Evolutionary conservation across 2,329 filamentous ascomycete species (phyloP).

Genomic region (Apiospora koreana): DNA sequence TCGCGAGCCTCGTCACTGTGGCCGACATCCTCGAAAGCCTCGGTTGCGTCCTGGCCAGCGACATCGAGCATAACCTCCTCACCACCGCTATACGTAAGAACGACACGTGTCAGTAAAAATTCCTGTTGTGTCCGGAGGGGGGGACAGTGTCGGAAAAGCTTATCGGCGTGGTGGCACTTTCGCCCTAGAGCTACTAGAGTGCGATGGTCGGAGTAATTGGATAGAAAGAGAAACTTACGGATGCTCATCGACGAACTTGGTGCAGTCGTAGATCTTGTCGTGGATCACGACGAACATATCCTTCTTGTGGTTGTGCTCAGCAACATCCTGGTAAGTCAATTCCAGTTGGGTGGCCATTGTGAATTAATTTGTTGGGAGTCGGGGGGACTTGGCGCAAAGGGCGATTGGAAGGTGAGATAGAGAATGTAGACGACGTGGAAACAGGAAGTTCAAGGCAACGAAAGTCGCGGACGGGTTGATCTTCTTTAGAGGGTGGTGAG

Average conservation of each 20-base stretch:
- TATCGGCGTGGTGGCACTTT: background rate
- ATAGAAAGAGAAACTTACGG: constrained; percentile 60
- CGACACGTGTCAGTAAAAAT: constrained; percentile 8
- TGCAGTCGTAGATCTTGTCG: constrained; percentile 92
- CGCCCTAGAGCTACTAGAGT: background rate
- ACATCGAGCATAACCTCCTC: constrained; percentile 98
- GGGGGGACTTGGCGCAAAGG: background rate
- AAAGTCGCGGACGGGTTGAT: background rate
- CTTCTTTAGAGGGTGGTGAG: background rate
- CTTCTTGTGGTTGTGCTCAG: constrained; percentile 89
- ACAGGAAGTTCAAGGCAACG: background rate
- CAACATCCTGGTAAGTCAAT: constrained; percentile 79
- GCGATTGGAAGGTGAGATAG: background rate
- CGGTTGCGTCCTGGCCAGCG: constrained; percentile 91
- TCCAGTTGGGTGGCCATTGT: constrained; percentile 46
- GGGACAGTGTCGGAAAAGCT: background rate
- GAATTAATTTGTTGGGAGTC: constrained; percentile 15
- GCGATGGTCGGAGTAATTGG: background rate
- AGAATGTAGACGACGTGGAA: background rate
- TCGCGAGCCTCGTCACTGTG: constrained; percentile 98
- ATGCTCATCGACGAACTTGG: constrained; percentile 95
- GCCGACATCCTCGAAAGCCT: constrained; percentile 98
- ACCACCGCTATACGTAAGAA: constrained; percentile 68
- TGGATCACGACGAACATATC: constrained; percentile 90
- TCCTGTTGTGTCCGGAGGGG: background rate